These are phyloP conservation scores for Neurospora sp. DNA, from an alignment of 495 filamentous ascomycete genomes.

Conservation along the genomic window DNA sequence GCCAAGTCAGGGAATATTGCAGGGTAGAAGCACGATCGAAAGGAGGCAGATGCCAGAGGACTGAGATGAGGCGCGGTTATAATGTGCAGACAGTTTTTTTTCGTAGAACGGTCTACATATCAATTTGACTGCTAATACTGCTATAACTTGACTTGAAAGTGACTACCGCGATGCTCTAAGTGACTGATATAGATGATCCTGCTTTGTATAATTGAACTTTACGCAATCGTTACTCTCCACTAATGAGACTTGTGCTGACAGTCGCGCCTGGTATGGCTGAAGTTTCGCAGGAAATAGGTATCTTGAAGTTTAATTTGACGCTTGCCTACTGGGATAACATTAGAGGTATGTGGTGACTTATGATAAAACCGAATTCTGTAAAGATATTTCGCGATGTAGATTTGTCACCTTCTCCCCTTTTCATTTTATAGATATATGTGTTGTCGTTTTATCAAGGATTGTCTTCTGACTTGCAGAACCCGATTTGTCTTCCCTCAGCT, in stretches of 20 bases:
- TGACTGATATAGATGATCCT: neutral
- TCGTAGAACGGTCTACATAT: neutral
- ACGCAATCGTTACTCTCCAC: fast-evolving
- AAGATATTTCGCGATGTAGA: too few species aligned
- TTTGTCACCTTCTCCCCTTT: too few species aligned
- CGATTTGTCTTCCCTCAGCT: too few species aligned
- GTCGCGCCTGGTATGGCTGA: too few species aligned
- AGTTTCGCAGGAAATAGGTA: too few species aligned
- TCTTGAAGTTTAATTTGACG: too few species aligned
- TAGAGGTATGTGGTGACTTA: too few species aligned
- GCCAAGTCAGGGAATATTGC: fast-evolving
- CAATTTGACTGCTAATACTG: neutral
- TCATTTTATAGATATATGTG: too few species aligned
- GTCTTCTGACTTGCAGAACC: too few species aligned
- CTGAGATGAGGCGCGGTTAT: fast-evolving
- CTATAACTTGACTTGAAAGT: neutral
- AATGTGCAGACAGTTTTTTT: neutral
- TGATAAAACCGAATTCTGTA: too few species aligned
- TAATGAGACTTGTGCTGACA: neutral
- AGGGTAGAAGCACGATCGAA: neutral
- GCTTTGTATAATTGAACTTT: neutral
- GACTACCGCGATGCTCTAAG: neutral
- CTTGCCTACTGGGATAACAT: too few species aligned
- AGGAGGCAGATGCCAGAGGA: neutral
- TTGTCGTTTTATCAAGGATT: too few species aligned